Evolutionary conservation across 1,139 yeast species (phyloP), one percentile per base, ranked within the genome.

Genomic region (Geotrichum fermentans): DNA sequence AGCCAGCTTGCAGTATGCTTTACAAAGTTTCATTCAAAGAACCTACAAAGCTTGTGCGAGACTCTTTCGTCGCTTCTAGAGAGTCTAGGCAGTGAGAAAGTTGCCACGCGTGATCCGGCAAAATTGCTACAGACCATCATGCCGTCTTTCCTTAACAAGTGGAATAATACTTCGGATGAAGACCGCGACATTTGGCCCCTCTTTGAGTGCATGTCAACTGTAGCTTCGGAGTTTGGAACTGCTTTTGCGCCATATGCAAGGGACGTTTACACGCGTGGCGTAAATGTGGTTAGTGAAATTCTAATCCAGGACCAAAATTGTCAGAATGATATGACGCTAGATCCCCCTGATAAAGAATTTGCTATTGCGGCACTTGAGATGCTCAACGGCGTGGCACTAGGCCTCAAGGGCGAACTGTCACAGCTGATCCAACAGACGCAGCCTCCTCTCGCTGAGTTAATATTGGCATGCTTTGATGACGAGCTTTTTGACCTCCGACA

Each of bases 11-110:
- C 80, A 51, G 69, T 74, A 53, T 92, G 97, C 64, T 87, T 92
- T 66, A 72, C 73, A 43, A 73, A 74, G 48, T 92, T 90, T 68
- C 92, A 89, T 66, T 79, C 89, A 59, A 86, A 83, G 62, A 90
- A 90, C 64, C 69, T 89, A 65, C 75, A 86, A 43, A 78, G 87
- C 18, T 71, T 92, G 40, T 92, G 89, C 66, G 98, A 92, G 65
- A 87, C 96, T 18, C 80, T 92, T n/a, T 95, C 88, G 62, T 83
- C 97, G 3, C 80, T 90, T 64, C 87, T 90, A 33, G 96, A 88
- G 56, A 79, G 83, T 55, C 77, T 82, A 58, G 85, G 85, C 4
- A 56, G 60, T 11, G 54, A 54, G 45, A 54, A 46, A 43, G 62
- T 63, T 22, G 28, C 28, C 28, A 11, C 28, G 28, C 14, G 13